Percentiles rank a stretch among this genome's conserved stretches.
phyloP scores from a whole-genome alignment of 345 rosid species.

The Psidium guajava region DNA sequence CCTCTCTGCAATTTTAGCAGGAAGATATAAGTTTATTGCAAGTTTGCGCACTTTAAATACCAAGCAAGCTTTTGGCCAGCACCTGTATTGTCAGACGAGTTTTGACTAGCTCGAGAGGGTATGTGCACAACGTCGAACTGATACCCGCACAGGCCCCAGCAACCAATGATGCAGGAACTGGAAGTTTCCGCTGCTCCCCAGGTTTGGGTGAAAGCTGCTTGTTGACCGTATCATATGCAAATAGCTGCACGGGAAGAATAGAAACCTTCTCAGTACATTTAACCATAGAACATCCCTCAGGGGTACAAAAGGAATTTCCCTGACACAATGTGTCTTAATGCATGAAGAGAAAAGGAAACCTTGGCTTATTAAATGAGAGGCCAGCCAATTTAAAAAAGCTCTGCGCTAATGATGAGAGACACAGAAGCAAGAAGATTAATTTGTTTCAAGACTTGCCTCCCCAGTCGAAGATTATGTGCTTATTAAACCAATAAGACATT shows the following conservation, averaged over 20 bases:
- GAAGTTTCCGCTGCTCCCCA: constrained; percentile 60
- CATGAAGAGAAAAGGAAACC: background rate
- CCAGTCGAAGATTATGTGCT: background rate
- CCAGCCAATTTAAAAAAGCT: background rate
- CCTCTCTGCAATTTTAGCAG: constrained; percentile 45
- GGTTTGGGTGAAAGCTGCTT: constrained; percentile 55
- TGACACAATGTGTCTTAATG: background rate
- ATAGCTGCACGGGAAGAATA: constrained; percentile 39
- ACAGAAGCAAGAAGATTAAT: background rate
- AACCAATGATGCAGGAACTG: constrained; percentile 71
- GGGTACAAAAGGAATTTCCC: background rate
- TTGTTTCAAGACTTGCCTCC: background rate
- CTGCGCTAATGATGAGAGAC: background rate
- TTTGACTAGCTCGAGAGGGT: constrained; percentile 88
- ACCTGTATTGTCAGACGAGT: constrained; percentile 96
- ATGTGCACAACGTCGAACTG: constrained; percentile 80
- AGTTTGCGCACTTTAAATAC: background rate
- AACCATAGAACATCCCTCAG: background rate
- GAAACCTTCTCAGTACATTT: background rate
- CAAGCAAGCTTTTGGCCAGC: background rate
- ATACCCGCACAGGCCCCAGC: constrained; percentile 99
- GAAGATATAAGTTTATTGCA: background rate
- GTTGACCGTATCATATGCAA: constrained; percentile 82
- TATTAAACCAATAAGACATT: too few species aligned
- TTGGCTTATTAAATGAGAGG: background rate